Evolutionary conservation across 352 stramenopile species (phyloP), one percentile per base, ranked within the genome.

Genomic region (Phytopythium kandeliae): DNA sequence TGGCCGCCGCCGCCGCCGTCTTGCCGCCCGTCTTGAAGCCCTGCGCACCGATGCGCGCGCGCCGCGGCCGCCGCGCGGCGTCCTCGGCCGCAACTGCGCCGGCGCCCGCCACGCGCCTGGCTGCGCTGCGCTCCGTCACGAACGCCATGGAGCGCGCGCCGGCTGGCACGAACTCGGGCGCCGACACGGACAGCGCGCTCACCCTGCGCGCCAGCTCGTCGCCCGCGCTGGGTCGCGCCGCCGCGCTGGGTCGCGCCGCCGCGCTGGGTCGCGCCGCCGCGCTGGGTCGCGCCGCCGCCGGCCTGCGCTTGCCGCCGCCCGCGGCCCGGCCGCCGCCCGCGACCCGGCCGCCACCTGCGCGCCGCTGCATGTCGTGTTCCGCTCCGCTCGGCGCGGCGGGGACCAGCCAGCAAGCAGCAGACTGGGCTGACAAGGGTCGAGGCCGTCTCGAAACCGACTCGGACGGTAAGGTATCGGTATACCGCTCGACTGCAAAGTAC

Each of bases 201-300:
- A 89, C 85, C 48, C 73, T 77, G 57, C 83, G 60, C 55, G 86
- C 69, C 26, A 89, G 62, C 38, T 89, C 75, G 22, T 83, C 65
- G 42, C 63, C 73, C 21, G 73, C 71, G 47, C 82, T 68, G 43
- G 78, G 55, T 40, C 63, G 71, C 21, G 73, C 71, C 44, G 82
- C 70, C 43, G 78, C 56, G 42, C 65, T 85, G 31, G n/a, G n/a
- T n/a, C n/a, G n/a, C n/a, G n/a, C n/a, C n/a, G n/a, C n/a, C 63
- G 74, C 51, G 68, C 52, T 13, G 73, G 78, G 55, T 78, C 68
- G 16, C 78, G 74, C 43, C 75, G 78, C 37, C 63, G 74, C 51
- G 68, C 52, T 13, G 73, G 78, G 55, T 78, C 68, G 16, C 78
- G 74, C 43, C 75, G 78, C 37, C 80, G 71, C 42, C 78, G 78